These are phyloP conservation scores for Podila epigama DNA, from an alignment of 192 early-diverging fungal genomes.

Conservation along the genomic window DNA sequence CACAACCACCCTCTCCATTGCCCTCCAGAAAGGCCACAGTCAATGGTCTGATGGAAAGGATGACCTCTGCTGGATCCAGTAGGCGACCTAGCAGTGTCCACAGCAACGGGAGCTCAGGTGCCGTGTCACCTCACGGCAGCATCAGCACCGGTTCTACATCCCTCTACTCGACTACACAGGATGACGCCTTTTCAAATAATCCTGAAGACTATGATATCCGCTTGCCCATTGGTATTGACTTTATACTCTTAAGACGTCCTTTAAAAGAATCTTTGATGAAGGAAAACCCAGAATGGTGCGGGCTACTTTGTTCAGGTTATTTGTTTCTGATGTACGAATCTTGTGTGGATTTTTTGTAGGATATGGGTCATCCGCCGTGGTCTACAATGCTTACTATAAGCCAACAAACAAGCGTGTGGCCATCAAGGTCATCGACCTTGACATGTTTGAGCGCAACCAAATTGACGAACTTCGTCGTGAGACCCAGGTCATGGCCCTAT, in stretches of 20 bases:
- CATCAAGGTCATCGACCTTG: slow-evolving; percentile 89
- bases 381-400: slow-evolving; percentile 81
- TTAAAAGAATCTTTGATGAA: background rate
- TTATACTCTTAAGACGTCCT: background rate
- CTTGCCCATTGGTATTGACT: slow-evolving; percentile 26
- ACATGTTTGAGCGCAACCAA: slow-evolving; percentile 90
- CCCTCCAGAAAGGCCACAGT: slow-evolving; percentile 8
- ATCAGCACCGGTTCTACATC: no score
- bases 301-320: background rate
- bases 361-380: slow-evolving; percentile 87
- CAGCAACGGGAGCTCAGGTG: slow-evolving; percentile 13
- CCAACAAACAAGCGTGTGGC: slow-evolving; percentile 73
- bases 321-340: background rate
- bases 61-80: slow-evolving; percentile 30
- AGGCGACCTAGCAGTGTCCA: slow-evolving; percentile 30
- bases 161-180: slow-evolving; percentile 4
- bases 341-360: slow-evolving; percentile 48
- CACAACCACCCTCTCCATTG: background rate
- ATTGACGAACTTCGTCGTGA: slow-evolving; percentile 91
- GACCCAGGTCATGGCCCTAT: slow-evolving; percentile 86
- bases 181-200: slow-evolving; percentile 45
- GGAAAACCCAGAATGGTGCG: background rate
- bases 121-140: slow-evolving; percentile 23
- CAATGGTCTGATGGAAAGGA: slow-evolving; percentile 34
- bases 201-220: slow-evolving; percentile 47